Evolutionary conservation across 345 rosid genomes (phyloP).

Genomic region (Noccaea bulbosa): DNA sequence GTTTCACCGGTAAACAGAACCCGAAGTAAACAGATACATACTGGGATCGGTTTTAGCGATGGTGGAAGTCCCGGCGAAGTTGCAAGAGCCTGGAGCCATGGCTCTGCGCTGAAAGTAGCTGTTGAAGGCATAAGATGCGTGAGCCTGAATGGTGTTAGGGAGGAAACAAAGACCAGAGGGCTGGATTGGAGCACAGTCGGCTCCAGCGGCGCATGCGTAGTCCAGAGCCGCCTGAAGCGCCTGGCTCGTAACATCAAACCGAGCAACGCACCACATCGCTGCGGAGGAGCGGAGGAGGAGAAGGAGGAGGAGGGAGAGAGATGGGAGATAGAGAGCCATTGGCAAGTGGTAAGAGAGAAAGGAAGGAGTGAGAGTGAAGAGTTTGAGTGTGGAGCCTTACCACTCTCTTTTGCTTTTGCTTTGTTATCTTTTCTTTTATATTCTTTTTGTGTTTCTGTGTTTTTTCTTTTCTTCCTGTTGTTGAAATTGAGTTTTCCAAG

Average conservation of each 20-base stretch:
- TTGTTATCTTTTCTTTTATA: slow-evolving; percentile 18
- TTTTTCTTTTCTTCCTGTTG: not conserved
- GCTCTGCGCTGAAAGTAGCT: slow-evolving; percentile 66
- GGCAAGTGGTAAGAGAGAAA: slow-evolving; percentile 30
- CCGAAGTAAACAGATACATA: slow-evolving; percentile 23
- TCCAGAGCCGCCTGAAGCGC: slow-evolving; percentile 66
- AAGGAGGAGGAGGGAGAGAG: slow-evolving; percentile 39
- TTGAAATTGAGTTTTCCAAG: slow-evolving; percentile 24
- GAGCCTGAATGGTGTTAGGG: slow-evolving; percentile 72
- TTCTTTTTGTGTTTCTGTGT: slow-evolving; percentile 17
- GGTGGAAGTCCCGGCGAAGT: slow-evolving; percentile 78
- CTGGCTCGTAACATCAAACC: slow-evolving; percentile 66
- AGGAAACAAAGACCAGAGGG: slow-evolving; percentile 62
- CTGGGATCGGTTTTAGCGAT: slow-evolving; percentile 78
- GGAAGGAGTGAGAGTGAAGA: slow-evolving; percentile 34
- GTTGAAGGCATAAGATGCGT: slow-evolving; percentile 82
- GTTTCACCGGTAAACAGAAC: not conserved
- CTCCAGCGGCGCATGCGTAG: slow-evolving; percentile 75
- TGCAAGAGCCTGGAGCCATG: slow-evolving; percentile 82
- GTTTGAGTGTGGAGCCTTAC: slow-evolving; percentile 44
- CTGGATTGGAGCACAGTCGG: slow-evolving; percentile 67
- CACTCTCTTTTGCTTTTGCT: slow-evolving; percentile 41
- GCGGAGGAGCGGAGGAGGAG: slow-evolving; percentile 30
- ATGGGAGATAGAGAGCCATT: slow-evolving; percentile 43
- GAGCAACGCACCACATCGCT: slow-evolving; percentile 72